Percentiles rank a stretch among this genome's conserved stretches.
These are phyloP conservation scores for Zygoascus tannicola DNA, from an alignment of 805 yeast species.

Conservation along the genomic window DNA sequence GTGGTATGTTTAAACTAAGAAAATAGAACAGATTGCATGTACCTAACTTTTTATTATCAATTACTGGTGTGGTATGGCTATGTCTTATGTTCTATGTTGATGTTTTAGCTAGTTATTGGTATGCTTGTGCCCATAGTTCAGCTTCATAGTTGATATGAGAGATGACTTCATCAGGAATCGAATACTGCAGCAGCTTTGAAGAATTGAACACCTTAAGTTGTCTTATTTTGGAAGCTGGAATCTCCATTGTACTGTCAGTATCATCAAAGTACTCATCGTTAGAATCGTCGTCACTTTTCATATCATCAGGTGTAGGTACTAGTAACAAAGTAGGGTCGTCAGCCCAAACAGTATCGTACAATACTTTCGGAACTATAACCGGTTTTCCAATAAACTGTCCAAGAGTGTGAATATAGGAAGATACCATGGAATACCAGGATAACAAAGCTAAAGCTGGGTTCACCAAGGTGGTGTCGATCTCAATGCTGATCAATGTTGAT, in stretches of 20 bases:
- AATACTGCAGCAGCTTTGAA: neutral
- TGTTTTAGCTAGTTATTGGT: too few species aligned
- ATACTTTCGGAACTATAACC: constrained; percentile 1
- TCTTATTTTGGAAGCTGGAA: neutral
- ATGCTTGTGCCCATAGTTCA: neutral
- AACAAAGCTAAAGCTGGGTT: constrained; percentile 19
- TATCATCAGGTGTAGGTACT: neutral
- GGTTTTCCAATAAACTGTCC: neutral
- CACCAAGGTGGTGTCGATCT: constrained; percentile 18
- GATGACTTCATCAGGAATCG: constrained; percentile 3
- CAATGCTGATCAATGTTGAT: constrained; percentile 18
- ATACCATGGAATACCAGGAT: constrained; percentile 15
- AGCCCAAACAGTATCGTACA: constrained; percentile 8
- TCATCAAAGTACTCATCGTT: constrained; percentile 3
- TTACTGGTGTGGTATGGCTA: too few species aligned
- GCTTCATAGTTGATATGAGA: neutral
- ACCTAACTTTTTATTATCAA: too few species aligned
- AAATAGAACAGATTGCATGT: neutral
- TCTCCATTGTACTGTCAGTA: constrained; percentile 1
- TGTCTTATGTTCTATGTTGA: too few species aligned
- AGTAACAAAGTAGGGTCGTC: constrained; percentile 4
- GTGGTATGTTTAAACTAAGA: constrained; percentile 27
- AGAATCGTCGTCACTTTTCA: constrained; percentile 1
- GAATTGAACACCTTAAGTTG: constrained; percentile 8
- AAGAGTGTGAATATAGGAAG: neutral